These are phyloP conservation scores for Ganoderma boninense DNA, from an alignment of 1,284 basidiomycete species.

Conservation along the genomic window DNA sequence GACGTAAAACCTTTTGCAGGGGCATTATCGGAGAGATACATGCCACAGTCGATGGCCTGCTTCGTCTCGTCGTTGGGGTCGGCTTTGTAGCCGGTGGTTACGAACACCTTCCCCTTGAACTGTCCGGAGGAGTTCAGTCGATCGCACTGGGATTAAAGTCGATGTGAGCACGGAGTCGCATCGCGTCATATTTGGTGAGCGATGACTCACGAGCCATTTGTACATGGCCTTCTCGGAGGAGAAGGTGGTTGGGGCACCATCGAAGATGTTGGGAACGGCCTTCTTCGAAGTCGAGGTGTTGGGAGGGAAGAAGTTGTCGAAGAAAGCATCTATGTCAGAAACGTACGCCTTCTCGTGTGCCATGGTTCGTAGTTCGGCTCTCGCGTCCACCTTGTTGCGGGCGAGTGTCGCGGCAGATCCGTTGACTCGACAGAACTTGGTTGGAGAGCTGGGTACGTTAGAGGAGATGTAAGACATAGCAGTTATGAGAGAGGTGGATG, in stretches of 20 bases:
- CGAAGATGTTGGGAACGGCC: background rate
- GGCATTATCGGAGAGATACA: background rate
- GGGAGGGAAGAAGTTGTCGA: background rate
- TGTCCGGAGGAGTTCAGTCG: background rate
- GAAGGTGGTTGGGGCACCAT: background rate
- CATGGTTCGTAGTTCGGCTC: background rate
- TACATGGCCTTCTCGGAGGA: conserved; percentile 8
- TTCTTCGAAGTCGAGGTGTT: background rate
- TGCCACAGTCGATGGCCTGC: conserved; percentile 9
- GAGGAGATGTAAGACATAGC: no score
- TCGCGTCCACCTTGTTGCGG: no score
- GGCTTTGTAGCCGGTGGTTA: background rate
- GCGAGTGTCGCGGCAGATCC: no score
- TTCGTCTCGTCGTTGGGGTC: background rate
- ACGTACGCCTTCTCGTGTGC: background rate
- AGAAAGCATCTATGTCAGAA: background rate
- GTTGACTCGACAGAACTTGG: no score
- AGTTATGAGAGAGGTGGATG: no score
- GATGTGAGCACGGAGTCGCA: no score
- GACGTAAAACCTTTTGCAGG: background rate
- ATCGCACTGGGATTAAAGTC: background rate
- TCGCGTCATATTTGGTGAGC: no score
- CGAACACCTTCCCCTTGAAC: background rate
- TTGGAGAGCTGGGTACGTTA: no score
- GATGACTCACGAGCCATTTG: background rate